Base-by-base conservation (phyloP, 2,329 filamentous ascomycete species). In the Diaporthe velutina region DNA sequence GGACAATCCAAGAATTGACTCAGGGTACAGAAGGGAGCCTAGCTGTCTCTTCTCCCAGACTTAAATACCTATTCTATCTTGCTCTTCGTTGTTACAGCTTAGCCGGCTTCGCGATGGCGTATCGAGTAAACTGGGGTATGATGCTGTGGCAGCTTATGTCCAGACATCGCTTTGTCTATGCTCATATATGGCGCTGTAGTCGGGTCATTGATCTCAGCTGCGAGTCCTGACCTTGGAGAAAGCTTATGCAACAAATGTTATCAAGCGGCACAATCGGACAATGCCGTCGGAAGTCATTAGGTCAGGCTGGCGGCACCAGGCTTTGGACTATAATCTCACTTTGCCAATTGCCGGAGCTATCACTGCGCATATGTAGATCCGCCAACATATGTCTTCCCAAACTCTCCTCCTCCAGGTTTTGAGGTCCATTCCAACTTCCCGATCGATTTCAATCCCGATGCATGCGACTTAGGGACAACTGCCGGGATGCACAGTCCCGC, bases 401-500 rank as follows among this genome's bases (percentile, higher is more conserved):
- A 28, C n/a, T 30, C 4, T 10, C 28, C 3, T 17, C 8, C 15
- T 22, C 10, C 9, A 30, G 35, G n/a, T 19, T 2, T 64, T 22
- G 12, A 25, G 38, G 38, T 22, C 15, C 1, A 1, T 30, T 9
- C 3, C 30, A 28, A 7, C 13, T 45, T 10, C 25, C 3, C 38
- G 38, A 64, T 64, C 25, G 25, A 64, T 64, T 33, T 22, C 25
- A 42, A 13, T 9, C 58, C 58, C 28, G 6, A 54, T 25, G 38
- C 25, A 15, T 30, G 42, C 48, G 28, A 19, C 25, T 48, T 64
- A 17, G 60, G 60, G 5, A 45, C 19, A 66, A 66, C 60, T 66
- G 60, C 60, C 60, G 60, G 60, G 25, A 66, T 48, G 25, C 30
- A n/a, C 40, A 50, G 60, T 48, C 60, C 60, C 60, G 60, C 25